These are phyloP conservation scores for Stephanodiscus minutulus DNA, from an alignment of 108 stramenopile species.

Conservation along the genomic window DNA sequence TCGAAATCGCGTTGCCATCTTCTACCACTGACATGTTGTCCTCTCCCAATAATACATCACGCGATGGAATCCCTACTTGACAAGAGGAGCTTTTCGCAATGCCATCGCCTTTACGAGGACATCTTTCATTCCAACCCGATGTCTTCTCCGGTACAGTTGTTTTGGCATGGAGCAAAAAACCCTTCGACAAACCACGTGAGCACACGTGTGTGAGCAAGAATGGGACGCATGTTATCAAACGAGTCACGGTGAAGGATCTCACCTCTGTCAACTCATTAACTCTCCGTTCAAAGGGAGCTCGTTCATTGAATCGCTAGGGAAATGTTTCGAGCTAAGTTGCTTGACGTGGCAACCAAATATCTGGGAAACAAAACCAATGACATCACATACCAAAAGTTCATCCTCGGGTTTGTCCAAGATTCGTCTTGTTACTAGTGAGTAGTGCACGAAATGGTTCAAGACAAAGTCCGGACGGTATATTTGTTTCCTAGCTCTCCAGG, in stretches of 20 bases:
- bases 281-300: conserved; percentile 38
- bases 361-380: not conserved
- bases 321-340: not conserved
- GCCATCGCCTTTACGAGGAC: conserved; percentile 13
- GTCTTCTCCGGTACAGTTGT: conserved; percentile 39
- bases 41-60: not conserved
- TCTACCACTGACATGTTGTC: not conserved
- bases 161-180: conserved; percentile 42
- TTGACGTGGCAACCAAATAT: not conserved
- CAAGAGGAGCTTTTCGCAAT: conserved; percentile 16
- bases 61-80: conserved; percentile 38
- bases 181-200: conserved; percentile 3
- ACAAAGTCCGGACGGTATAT: conserved; percentile 44
- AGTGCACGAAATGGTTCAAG: conserved; percentile 46
- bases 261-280: conserved; percentile 44
- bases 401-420: conserved; percentile 29
- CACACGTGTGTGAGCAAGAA: not conserved
- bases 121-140: conserved; percentile 23
- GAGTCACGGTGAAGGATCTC: not conserved
- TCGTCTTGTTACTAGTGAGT: conserved; percentile 26
- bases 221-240: not conserved
- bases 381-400: conserved; percentile 6
- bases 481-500: conserved; percentile 48
- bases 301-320: conserved; percentile 20
- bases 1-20: not conserved